phyloP scores from a whole-genome alignment of 371 early-diverging fungal species.

The Fennellomyces sp. region DNA sequence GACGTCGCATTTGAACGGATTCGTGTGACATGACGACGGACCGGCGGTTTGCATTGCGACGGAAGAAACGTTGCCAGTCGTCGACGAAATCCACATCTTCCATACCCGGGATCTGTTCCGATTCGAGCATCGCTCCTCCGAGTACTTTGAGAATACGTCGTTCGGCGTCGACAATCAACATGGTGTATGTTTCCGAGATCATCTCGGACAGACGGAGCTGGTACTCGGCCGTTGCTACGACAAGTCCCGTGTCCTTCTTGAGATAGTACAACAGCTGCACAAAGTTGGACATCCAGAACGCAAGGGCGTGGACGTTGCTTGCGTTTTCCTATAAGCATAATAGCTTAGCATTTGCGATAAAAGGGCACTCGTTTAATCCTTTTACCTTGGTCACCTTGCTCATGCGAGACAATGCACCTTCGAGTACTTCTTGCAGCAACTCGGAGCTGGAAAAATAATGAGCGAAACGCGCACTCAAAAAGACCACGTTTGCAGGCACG shows the following conservation, averaged over 20 bases:
- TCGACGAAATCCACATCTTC: slow-evolving; percentile 65
- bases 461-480: slow-evolving; percentile 88
- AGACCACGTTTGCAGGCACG: slow-evolving; percentile 85
- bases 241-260: slow-evolving; percentile 75
- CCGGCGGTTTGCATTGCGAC: slow-evolving; percentile 19
- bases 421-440: slow-evolving; percentile 70
- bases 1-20: slow-evolving; percentile 12
- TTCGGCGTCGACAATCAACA: slow-evolving; percentile 61
- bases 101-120: slow-evolving; percentile 68
- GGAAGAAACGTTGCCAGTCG: slow-evolving; percentile 54
- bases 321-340: slow-evolving; percentile 21
- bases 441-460: slow-evolving; percentile 77
- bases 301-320: slow-evolving; percentile 31
- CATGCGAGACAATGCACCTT: slow-evolving; percentile 64
- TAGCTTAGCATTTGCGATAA: neutral
- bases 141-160: slow-evolving; percentile 59
- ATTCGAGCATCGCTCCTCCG: slow-evolving; percentile 68
- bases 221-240: slow-evolving; percentile 54
- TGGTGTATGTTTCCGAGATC: slow-evolving; percentile 66
- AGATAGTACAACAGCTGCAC: slow-evolving; percentile 77
- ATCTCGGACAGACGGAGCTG: slow-evolving; percentile 71
- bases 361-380: neutral
- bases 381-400: slow-evolving; percentile 61
- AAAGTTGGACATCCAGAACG: slow-evolving; percentile 80
- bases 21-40: slow-evolving; percentile 1